Base-by-base conservation (phyloP, 345 rosid species). In the Eucalyptus erythrocorys region DNA sequence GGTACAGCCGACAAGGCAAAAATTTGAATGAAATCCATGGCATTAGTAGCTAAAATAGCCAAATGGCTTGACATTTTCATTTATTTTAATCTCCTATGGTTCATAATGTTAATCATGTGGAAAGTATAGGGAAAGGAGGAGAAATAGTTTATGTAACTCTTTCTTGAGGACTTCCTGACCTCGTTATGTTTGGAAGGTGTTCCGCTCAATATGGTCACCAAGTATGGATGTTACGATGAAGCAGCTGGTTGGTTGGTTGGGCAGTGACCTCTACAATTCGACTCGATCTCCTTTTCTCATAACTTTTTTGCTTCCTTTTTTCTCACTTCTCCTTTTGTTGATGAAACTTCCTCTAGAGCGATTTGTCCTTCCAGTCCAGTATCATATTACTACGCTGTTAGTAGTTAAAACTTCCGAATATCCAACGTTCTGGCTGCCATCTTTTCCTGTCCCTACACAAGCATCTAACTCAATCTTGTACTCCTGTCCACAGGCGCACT, bases 401-500 rank as follows among this genome's bases (percentile, higher is more conserved):
- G 59, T 66, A 66, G 40, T 88, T 96, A 95, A 14, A 84, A 61
- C 71, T 61, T 21, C 13, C 14, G 7, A 59, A 30, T 16, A 68
- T 68, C 21, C 16, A 15, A 85, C 34, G 13, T 32, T 50, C 61
- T 50, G 61, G 40, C 16, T n/a, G 40, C 51, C 7, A 21, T 55
- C 27, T 85, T 85, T 85, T 50, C 87, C 24, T 68, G 80, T 68
- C 32, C 24, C 32, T 8, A 32, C 40, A 32, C 80, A 48, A 85
- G 86, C 59, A 68, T 87, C 88, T 82, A 89, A 64, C 57, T 87
- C 87, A 66, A 95, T 94, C 90, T 53, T 91, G 94, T 93, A 96
- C 89, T 93, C 93, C 87, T 91, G 87, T 89, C 98, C 97, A 86
- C 98, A 95, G 21, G 86, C 88, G 86, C 97, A 96, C 90, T 93